A percentile compares a stretch with the other conserved stretches of the same genome.
These are phyloP conservation scores for Clitopilus hobsonii DNA, from an alignment of 768 basidiomycete genomes.

Conservation along the genomic window DNA sequence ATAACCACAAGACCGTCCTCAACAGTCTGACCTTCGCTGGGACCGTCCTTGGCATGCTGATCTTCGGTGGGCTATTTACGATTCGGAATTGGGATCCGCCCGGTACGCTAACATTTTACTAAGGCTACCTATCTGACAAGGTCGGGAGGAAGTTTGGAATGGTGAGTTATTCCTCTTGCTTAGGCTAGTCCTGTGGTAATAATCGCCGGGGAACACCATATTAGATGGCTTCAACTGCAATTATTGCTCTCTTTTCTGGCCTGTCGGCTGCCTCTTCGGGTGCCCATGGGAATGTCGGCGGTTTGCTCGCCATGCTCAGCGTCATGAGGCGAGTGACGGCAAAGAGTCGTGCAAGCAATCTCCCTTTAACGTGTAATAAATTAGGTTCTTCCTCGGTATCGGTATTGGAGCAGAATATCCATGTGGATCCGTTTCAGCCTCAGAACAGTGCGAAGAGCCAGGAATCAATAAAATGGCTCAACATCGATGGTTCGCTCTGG, in stretches of 20 bases:
- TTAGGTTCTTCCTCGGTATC: constrained; percentile 82
- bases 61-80: constrained; percentile 45
- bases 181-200: too few species aligned
- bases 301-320: constrained; percentile 72
- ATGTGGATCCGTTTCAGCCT: constrained; percentile 83
- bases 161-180: too few species aligned
- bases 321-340: constrained; percentile 67
- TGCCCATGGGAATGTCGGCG: constrained; percentile 60
- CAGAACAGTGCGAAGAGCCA: constrained; percentile 85
- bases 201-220: too few species aligned
- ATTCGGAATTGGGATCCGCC: too few species aligned
- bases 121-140: constrained; percentile 77
- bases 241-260: constrained; percentile 79
- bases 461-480: constrained; percentile 76
- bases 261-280: constrained; percentile 83
- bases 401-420: constrained; percentile 90
- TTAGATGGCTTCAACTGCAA: constrained; percentile 79
- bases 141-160: constrained; percentile 86
- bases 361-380: neutral
- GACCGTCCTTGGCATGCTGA: constrained; percentile 80
- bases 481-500: constrained; percentile 82
- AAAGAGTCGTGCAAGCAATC: neutral
- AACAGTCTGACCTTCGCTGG: constrained; percentile 79
- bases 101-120: too few species aligned
- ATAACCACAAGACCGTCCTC: constrained; percentile 61